Conservation (phyloP, 495 filamentous ascomycete species). For the Trichoderma erinaceum region DNA sequence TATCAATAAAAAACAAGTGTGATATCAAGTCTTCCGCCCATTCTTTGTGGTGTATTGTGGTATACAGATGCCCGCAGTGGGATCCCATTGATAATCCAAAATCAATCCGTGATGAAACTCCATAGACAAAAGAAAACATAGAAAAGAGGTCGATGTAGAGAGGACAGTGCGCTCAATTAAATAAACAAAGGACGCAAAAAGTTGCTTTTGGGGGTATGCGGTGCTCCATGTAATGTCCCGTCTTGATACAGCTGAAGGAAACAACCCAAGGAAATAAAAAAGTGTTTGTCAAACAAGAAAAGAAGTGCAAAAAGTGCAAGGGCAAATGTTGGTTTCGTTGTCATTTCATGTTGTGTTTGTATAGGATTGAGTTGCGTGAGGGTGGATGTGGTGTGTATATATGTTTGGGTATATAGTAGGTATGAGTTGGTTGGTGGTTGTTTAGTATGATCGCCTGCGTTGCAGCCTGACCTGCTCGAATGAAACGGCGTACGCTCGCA, state of each 20-base stretch:
- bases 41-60: slow-evolving; percentile 6
- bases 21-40: slow-evolving; percentile 14
- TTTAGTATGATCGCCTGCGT: slow-evolving; percentile 43
- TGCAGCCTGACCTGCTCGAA: slow-evolving; percentile 72
- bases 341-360: neutral
- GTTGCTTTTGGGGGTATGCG: slow-evolving; percentile 7
- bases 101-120: slow-evolving; percentile 9
- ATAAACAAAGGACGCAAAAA: slow-evolving; percentile 9
- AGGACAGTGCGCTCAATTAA: slow-evolving; percentile 6
- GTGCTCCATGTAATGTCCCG: slow-evolving; percentile 13
- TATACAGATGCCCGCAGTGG: slow-evolving; percentile 2
- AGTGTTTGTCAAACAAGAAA: neutral
- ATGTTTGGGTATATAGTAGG: neutral
- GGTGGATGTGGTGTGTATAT: neutral
- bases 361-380: slow-evolving; percentile 8
- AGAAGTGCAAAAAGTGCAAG: neutral
- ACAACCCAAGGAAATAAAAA: slow-evolving; percentile 5
- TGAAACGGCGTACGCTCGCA: slow-evolving; percentile 77
- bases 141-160: neutral
- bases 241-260: slow-evolving; percentile 15
- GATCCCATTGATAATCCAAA: neutral
- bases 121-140: neutral
- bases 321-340: slow-evolving; percentile 1
- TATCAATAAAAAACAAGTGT: slow-evolving; percentile 10
- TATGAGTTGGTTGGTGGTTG: neutral